phyloP scores from a whole-genome alignment of 169 alveolate genomes.

The Eimeria falciformis region DNA sequence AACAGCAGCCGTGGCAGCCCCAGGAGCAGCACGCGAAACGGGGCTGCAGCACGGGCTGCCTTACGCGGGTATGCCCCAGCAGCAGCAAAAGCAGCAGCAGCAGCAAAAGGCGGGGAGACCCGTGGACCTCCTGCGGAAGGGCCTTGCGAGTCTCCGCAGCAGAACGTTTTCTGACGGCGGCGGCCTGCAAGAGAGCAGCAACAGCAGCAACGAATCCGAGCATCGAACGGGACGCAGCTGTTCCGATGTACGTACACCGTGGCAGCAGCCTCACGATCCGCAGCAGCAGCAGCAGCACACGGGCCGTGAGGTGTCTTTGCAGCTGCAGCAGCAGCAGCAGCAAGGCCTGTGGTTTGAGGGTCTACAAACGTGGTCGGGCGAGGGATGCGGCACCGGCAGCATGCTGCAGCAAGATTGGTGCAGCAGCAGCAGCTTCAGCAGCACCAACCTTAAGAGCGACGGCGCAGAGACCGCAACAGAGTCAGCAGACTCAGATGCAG shows the following conservation, averaged over 20 bases:
- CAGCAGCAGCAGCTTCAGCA: constrained; percentile 37
- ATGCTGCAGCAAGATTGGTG: constrained; percentile 38
- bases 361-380: constrained; percentile 58
- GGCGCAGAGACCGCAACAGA: not conserved
- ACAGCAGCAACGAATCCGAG: constrained; percentile 49
- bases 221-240: constrained; percentile 39
- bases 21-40: constrained; percentile 1
- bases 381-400: not conserved
- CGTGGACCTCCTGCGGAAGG: constrained; percentile 41
- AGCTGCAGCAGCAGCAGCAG: constrained; percentile 60
- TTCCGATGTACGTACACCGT: not conserved
- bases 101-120: constrained; percentile 28
- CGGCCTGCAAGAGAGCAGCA: constrained; percentile 41
- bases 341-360: constrained; percentile 71
- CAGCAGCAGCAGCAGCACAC: constrained; percentile 55
- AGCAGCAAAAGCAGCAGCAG: constrained; percentile 58
- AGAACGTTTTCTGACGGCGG: constrained; percentile 4
- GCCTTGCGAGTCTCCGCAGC: constrained; percentile 60
- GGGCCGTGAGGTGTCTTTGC: constrained; percentile 23
- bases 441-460: constrained; percentile 28
- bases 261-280: constrained; percentile 44
- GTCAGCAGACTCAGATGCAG: not conserved
- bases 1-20: constrained; percentile 9
- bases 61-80: no score
- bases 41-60: constrained; percentile 17